Base-by-base conservation (phyloP, 208 protist species). In the Porcisia deanei region DNA sequence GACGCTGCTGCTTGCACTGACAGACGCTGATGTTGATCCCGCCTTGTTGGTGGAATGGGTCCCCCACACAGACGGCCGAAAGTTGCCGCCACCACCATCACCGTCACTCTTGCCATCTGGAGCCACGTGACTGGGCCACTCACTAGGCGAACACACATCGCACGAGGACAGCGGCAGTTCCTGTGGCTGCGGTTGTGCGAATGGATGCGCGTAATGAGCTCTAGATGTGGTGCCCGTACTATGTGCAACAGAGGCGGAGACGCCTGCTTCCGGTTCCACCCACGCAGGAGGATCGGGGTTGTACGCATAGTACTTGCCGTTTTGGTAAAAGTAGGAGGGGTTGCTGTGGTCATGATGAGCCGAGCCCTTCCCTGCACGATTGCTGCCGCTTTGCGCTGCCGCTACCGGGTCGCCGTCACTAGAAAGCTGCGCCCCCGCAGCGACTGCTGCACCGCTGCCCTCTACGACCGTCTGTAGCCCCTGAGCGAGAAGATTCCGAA, bases 261-360 rank as follows among this genome's bases (percentile, higher is more conserved):
- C 10, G 34, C 25, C 37, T 6, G 60, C 0, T 9, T 65, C 37
- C 37, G 25, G 0, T 41, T 53, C 20, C 16, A 65, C 64, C 77
- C 77, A 76, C 34, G 77, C 65, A 1, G 71, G 71, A 39, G 55
- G 65, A 47, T 71, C 25, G 5, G 79, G 73, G 55, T 70, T 69
- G 69, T 83, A 84, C 16, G 72, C 75, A 67, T 83, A 84, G 75
- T 83, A 83, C 22, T 58, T 69, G 9, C 83, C 83, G 41, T 84
- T 87, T 45, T 84, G 83, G 59, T 84, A 87, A 53, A 84, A 87
- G 47, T 74, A 72, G 22, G 75, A 77, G 1, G 55, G 43, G 3
- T 55, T 45, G 41, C 8, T 12, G 41, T 67, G 41, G 22, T 52
- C 39, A 16, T 22, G 37, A 18, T 30, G 39, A 8, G 41, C 41